phyloP scores from a whole-genome alignment of 306 rosid species.

The Lathyrus sativus region DNA sequence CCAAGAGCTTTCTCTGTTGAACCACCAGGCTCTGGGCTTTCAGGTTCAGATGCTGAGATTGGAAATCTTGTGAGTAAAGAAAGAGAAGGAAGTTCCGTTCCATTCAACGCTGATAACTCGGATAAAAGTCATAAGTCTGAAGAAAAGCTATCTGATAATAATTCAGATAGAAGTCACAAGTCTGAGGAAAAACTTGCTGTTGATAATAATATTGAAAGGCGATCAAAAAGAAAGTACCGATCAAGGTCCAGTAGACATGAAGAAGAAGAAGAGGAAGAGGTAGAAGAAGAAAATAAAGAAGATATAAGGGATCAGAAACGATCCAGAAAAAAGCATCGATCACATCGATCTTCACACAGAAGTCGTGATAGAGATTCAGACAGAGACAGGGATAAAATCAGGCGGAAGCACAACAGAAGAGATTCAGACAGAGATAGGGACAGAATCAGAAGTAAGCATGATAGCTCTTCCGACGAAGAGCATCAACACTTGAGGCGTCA shows the following conservation, averaged over 20 bases:
- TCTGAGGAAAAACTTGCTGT: conserved; percentile 41
- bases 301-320: conserved; percentile 50
- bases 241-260: conserved; percentile 57
- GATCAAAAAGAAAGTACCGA: conserved; percentile 63
- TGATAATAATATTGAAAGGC: conserved; percentile 46
- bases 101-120: conserved; percentile 49
- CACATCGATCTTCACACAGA: conserved; percentile 56
- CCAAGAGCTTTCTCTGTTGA: conserved; percentile 55
- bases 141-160: conserved; percentile 42
- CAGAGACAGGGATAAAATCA: conserved; percentile 35
- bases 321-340: conserved; percentile 59
- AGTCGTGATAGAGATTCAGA: conserved; percentile 41
- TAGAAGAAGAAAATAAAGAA: conserved; percentile 40
- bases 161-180: conserved; percentile 46
- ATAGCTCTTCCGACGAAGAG: conserved; percentile 47
- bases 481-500: conserved; percentile 39
- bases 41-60: conserved; percentile 55
- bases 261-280: conserved; percentile 35
- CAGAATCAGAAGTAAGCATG: conserved; percentile 35
- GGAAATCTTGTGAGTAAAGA: conserved; percentile 52
- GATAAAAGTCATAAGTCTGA: conserved; percentile 49
- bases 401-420: conserved; percentile 58
- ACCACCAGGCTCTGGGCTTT: conserved; percentile 60
- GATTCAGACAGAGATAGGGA: conserved; percentile 48
- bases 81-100: conserved; percentile 77